Base-by-base conservation (phyloP, 176 grass and related monocot genomes). In the Carex kokanica region DNA sequence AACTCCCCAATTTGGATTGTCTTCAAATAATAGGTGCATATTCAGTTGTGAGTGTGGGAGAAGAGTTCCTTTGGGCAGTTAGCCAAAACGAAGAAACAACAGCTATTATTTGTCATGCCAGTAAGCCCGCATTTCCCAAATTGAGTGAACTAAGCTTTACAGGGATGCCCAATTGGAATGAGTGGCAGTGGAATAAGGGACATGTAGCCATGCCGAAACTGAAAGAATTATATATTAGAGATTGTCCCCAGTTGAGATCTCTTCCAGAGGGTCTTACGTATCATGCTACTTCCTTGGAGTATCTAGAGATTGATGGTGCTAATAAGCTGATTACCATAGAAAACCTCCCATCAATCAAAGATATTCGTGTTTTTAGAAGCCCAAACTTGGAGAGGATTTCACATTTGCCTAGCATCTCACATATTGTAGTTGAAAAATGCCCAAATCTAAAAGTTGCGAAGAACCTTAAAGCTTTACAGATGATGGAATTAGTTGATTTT, bases 161-260 rank as follows among this genome's bases (percentile, higher is more conserved):
- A 55, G 8, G 10, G 3, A 53, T 78, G 73, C 0, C 20, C 8
- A 27, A 54, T 56, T 78, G 73, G 73, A 12, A 27, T 17, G 73
- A 78, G 73, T 78, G 73, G 73, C n/a, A 54, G 6, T 78, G 73
- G 73, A 36, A 78, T 18, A 27, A 31, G 16, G 45, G 24, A 78
- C 12, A 14, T 10, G 0, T 10, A 78, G 73, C 73, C 14, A 78
- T 78, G 73, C 73, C 73, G 4, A 55, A 78, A 9, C 21, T 75
- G 14, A 75, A 75, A 12, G 15, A 52, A 52, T 75, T 75, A 24
- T 20, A 1, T 24, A 78, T 78, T 78, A 11, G 0, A 34, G 14
- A 15, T 32, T 32, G 64, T 34, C 64, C 64, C 2, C 1, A 14
- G 14, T 34, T 68, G 64, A 34, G 14, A 25, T 68, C 64, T 14